Conservation (phyloP, 192 early-diverging fungal genomes). For the Thoreauomyces humboldtii region DNA sequence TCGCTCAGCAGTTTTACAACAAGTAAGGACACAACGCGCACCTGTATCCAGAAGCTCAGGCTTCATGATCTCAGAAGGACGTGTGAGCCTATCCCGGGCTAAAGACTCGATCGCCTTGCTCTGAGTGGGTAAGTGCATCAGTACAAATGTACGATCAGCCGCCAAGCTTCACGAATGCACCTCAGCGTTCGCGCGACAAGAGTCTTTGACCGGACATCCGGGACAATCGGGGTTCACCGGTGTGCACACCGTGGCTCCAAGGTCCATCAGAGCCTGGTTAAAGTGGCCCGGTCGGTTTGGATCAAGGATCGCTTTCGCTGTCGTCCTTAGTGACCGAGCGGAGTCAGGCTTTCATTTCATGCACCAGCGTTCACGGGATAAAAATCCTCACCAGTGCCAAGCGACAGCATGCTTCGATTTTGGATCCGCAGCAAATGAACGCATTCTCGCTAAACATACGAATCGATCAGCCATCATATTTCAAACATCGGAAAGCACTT, state of each 20-base stretch:
- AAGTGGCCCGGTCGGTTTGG: constrained; percentile 64
- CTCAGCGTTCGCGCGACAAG: constrained; percentile 63
- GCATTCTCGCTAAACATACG: constrained; percentile 44
- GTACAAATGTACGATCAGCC: background rate
- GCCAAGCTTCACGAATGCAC: constrained; percentile 24
- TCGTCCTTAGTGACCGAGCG: constrained; percentile 53
- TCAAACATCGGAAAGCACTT: no score
- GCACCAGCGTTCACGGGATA: background rate
- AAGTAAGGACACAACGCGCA: no score
- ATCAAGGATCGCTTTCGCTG: constrained; percentile 57
- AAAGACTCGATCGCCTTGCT: background rate
- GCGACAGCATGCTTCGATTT: constrained; percentile 56
- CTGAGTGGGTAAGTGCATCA: background rate
- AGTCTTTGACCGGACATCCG: constrained; percentile 55
- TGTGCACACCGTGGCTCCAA: constrained; percentile 72
- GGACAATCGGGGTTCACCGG: constrained; percentile 63
- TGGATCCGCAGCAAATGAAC: constrained; percentile 63
- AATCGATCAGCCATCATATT: no score
- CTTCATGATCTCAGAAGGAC: no score
- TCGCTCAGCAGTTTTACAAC: no score
- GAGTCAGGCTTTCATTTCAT: no score
- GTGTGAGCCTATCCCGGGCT: background rate
- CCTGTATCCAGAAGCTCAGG: no score
- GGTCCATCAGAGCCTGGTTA: constrained; percentile 80
- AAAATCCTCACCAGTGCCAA: constrained; percentile 58